Conservation (phyloP, 2,329 filamentous ascomycete species). For the Monilinia polystroma region DNA sequence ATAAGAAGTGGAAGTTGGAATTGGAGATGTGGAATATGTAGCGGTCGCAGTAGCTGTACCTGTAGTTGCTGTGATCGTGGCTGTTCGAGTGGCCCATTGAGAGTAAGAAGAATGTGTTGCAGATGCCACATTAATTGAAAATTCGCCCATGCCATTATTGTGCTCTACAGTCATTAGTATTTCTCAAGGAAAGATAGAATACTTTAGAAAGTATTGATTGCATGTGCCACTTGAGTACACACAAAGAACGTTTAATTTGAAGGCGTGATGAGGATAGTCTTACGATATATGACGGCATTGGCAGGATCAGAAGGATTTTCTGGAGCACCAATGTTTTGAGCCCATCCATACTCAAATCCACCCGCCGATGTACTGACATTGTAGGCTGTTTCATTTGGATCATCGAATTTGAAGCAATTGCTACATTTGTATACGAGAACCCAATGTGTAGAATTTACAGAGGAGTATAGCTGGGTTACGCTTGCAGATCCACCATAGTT, state of each 20-base stretch:
- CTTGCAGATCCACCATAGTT: constrained; percentile 61
- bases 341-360: constrained; percentile 54
- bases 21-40: constrained; percentile 49
- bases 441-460: constrained; percentile 57
- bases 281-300: constrained; percentile 23
- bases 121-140: constrained; percentile 46
- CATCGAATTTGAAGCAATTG: constrained; percentile 54
- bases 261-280: not conserved
- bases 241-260: not conserved
- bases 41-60: constrained; percentile 45
- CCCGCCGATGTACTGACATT: constrained; percentile 48
- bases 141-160: constrained; percentile 53
- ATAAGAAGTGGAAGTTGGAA: constrained; percentile 48
- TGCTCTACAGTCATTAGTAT: constrained; percentile 44
- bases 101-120: constrained; percentile 45
- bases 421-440: constrained; percentile 65
- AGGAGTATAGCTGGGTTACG: constrained; percentile 59
- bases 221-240: not conserved
- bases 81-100: constrained; percentile 38
- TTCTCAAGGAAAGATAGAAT: constrained; percentile 39
- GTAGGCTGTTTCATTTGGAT: constrained; percentile 46
- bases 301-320: constrained; percentile 45
- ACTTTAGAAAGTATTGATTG: constrained; percentile 41
- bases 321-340: constrained; percentile 46
- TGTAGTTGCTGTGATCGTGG: constrained; percentile 36